These are phyloP conservation scores for Syncephalis fuscata DNA, from an alignment of 371 early-diverging fungal species.

Conservation along the genomic window DNA sequence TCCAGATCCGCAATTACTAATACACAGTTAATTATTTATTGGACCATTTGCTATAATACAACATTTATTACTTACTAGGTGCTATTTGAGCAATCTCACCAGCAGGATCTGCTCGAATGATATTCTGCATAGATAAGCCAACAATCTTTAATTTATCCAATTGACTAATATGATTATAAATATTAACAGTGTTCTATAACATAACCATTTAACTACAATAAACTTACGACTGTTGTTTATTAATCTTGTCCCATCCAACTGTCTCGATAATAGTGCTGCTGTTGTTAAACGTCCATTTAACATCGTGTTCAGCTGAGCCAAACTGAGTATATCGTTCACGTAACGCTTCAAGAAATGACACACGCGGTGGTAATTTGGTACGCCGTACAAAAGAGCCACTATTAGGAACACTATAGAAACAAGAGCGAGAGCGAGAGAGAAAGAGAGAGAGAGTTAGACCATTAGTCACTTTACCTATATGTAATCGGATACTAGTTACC, in stretches of 20 bases:
- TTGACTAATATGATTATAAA: constrained; percentile 8
- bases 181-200: not conserved
- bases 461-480: not conserved
- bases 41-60: too few relatives aligned
- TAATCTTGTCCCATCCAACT: constrained; percentile 63
- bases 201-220: not conserved
- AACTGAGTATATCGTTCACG: constrained; percentile 28
- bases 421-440: not conserved
- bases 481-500: constrained; percentile 12
- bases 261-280: constrained; percentile 45
- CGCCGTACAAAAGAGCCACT: constrained; percentile 62
- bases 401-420: constrained; percentile 16
- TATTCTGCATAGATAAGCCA: constrained; percentile 24
- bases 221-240: constrained; percentile 24
- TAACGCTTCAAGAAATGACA: constrained; percentile 19
- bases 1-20: constrained; percentile 47
- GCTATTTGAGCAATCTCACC: constrained; percentile 5
- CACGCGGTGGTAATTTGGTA: too few relatives aligned
- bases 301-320: constrained; percentile 3
- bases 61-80: constrained; percentile 7
- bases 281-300: not conserved
- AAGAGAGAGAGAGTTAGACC: too few relatives aligned
- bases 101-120: constrained; percentile 14
- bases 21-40: too few relatives aligned
- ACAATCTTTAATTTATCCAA: constrained; percentile 27